Conservation (phyloP, 305 asterid species). For the Withania somnifera region DNA sequence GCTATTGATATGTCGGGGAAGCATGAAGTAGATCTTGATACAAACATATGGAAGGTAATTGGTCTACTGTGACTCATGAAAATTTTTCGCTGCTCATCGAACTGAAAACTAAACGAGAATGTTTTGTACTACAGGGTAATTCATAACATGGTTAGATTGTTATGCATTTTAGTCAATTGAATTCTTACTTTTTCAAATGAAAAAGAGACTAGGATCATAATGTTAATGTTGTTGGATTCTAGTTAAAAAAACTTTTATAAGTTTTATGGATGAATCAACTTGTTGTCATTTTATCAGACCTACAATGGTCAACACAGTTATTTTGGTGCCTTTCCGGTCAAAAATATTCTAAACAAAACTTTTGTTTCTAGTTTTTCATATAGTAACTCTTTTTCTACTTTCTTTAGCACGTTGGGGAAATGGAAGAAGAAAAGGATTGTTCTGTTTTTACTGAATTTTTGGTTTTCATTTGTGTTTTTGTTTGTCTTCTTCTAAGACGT, state of each 20-base stretch:
- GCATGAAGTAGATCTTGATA: constrained; percentile 99
- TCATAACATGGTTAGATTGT: neutral
- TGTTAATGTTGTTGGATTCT: neutral
- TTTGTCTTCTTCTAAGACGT: neutral
- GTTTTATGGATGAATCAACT: neutral
- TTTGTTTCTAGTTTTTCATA: neutral
- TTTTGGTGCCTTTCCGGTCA: neutral
- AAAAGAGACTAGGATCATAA: neutral
- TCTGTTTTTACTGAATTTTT: neutral
- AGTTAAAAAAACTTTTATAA: neutral
- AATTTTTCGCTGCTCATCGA: neutral
- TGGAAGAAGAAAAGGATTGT: neutral
- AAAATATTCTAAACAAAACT: neutral
- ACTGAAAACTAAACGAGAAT: neutral
- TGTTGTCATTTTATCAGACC: neutral
- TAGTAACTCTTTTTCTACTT: neutral
- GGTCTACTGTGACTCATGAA: neutral
- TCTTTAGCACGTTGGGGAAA: neutral
- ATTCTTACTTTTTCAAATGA: neutral
- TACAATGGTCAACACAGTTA: neutral
- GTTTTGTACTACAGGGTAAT: neutral
- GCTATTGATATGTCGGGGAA: constrained; percentile 99
- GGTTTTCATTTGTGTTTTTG: neutral
- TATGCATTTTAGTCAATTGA: neutral
- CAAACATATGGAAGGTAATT: constrained; percentile 93